Evolutionary conservation across 2,329 filamentous ascomycete genomes (phyloP).

Genomic region (Tolypocladium sp.): DNA sequence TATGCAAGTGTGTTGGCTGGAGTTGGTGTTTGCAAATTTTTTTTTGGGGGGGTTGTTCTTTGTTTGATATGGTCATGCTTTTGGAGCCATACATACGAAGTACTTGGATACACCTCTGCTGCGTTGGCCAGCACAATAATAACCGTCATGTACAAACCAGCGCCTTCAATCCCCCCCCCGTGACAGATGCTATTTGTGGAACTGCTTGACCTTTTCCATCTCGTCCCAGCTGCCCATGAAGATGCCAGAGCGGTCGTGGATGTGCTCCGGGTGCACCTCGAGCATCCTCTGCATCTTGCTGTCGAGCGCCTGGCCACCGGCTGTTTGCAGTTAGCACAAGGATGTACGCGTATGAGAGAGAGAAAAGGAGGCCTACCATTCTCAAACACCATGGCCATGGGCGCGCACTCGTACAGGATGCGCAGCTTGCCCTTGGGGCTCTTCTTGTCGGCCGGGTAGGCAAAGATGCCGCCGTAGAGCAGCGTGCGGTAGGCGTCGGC

Average conservation of each 20-base stretch:
- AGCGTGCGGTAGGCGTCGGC: constrained; percentile 95
- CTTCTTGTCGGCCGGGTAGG: constrained; percentile 96
- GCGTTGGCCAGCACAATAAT: not conserved
- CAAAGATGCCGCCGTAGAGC: constrained; percentile 93
- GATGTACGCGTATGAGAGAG: not conserved
- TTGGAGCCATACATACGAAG: not conserved
- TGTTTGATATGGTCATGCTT: not conserved
- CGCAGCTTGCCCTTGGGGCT: constrained; percentile 96
- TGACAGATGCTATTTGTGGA: constrained; percentile 44
- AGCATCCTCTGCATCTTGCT: constrained; percentile 88
- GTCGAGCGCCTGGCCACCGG: constrained; percentile 86
- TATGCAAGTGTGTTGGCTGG: constrained; percentile 2
- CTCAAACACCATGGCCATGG: constrained; percentile 98
- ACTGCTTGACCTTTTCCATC: constrained; percentile 86
- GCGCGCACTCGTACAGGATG: constrained; percentile 96
- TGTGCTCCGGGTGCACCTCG: constrained; percentile 78
- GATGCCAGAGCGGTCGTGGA: constrained; percentile 92
- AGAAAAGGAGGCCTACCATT: constrained; percentile 57
- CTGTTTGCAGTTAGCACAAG: constrained; percentile 32
- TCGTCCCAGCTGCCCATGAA: constrained; percentile 94
- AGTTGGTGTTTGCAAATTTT: not conserved
- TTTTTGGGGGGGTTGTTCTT: not conserved
- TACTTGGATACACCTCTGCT: not conserved
- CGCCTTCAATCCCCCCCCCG: not conserved
- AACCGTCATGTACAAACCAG: not conserved